Evolutionary conservation across 176 grass and related monocot genomes (phyloP), one percentile per base, ranked within the genome.

Genomic region (Zea luxurians): DNA sequence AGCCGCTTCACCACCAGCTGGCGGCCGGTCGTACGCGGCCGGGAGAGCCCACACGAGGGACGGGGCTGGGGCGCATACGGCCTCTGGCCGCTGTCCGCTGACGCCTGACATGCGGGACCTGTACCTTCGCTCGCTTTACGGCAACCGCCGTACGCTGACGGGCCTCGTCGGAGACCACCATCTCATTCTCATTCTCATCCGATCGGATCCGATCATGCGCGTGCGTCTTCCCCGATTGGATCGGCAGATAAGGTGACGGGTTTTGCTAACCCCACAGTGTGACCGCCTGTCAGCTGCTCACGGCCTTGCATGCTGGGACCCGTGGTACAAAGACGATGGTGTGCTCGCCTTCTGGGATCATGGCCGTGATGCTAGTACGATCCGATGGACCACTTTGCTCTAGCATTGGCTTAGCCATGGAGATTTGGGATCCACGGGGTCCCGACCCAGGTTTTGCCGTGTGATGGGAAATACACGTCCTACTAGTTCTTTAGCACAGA

Each of bases 1-100:
- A 11, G 84, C 72, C 57, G 72, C 58, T 49, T 82, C 85, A 79
- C 10, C 75, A 73, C 67, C 75, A 83, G 80, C 86, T 88, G 85
- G 74, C 13, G 13, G 59, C 13, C 27, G 54, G 61, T 62, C 71
- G 62, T 69, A 61, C 57, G 57, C 79, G 57, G 57, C 57, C 10
- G 44, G 74, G 58, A 46, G 75, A 78, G 45, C 34, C 40, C 36
- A 49, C 44, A 20, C 44, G 44, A 61, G 55, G 45, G 53, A 13
- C 4, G 48, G n/a, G 12, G 4, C 37, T 8, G 8, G 8, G 5
- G 7, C 15, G 11, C 50, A 27, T 46, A 46, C 77, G 37, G 6
- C 0, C 20, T 61, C 9, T 34, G 20, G 58, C 0, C 4, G 7
- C 16, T 3, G 1, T 0, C 20, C 37, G 47, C 12, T 18, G 27